phyloP scores from a whole-genome alignment of 257 asterid genomes.

The Jacaranda mimosifolia region DNA sequence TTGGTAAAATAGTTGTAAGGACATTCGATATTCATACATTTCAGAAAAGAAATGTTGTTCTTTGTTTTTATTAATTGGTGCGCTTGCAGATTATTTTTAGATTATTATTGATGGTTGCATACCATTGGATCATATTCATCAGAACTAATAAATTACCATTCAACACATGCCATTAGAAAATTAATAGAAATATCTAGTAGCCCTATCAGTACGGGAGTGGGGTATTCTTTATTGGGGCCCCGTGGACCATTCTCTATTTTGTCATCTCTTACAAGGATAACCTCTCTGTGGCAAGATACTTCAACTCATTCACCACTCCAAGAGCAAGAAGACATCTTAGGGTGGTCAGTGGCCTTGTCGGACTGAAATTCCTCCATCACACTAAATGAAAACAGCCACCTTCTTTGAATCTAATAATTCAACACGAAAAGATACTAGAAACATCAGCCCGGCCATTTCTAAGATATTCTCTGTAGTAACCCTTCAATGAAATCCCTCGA shows the following conservation, averaged over 20 bases:
- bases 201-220: slow-evolving; percentile 27
- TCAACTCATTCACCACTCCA: neutral
- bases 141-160: neutral
- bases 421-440: neutral
- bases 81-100: too few relatives aligned
- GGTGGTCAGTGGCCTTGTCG: slow-evolving; percentile 33
- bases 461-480: neutral
- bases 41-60: too few relatives aligned
- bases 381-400: slow-evolving; percentile 49
- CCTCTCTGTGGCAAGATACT: neutral
- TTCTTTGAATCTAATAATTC: slow-evolving; percentile 33
- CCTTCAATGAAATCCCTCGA: slow-evolving; percentile 13
- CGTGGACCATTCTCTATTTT: slow-evolving; percentile 26
- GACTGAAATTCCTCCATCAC: slow-evolving; percentile 44
- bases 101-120: too few relatives aligned
- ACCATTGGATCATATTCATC: neutral
- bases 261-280: slow-evolving; percentile 7
- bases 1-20: too few relatives aligned
- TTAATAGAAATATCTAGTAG: slow-evolving; percentile 17
- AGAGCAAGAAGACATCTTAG: slow-evolving; percentile 27
- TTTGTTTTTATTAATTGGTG: too few relatives aligned
- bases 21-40: too few relatives aligned
- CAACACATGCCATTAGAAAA: slow-evolving; percentile 3
- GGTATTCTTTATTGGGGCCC: slow-evolving; percentile 6
- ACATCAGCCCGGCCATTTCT: neutral